Evolutionary conservation across 352 stramenopile species (phyloP).

Genomic region (Pythium sp.): DNA sequence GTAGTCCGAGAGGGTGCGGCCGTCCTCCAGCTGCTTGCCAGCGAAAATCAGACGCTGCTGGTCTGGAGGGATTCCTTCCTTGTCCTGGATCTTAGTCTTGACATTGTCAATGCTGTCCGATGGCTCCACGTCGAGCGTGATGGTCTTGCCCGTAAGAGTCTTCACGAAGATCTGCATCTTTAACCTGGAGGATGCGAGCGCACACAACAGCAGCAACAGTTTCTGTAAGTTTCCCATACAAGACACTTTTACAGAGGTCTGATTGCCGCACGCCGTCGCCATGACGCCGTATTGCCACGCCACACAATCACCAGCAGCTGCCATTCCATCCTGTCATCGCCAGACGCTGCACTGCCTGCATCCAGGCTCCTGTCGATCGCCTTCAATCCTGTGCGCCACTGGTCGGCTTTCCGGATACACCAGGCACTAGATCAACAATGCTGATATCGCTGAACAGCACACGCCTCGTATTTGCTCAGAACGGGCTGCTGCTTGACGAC

Average conservation of each 20-base stretch:
- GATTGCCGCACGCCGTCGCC: not conserved
- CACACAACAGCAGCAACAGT: slow-evolving; percentile 2
- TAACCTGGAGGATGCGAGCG: slow-evolving; percentile 21
- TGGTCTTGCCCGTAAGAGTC: slow-evolving; percentile 97
- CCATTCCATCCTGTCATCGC: not conserved
- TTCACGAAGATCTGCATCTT: slow-evolving; percentile 98
- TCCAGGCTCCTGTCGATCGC: not conserved
- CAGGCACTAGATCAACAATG: not conserved
- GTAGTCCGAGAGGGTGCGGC: slow-evolving; percentile 92
- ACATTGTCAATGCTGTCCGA: slow-evolving; percentile 99
- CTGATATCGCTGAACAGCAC: not conserved
- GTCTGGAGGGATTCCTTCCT: slow-evolving; percentile 92
- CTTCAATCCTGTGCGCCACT: not conserved
- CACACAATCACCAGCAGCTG: not conserved
- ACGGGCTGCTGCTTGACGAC: not conserved
- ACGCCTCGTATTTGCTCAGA: not conserved
- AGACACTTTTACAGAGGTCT: not conserved
- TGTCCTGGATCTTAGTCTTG: slow-evolving; percentile 95
- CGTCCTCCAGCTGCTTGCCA: slow-evolving; percentile 99
- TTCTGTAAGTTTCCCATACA: too few species aligned
- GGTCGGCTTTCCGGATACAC: not conserved
- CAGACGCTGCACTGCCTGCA: not conserved
- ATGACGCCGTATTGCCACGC: not conserved
- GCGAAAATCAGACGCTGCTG: slow-evolving; percentile 99
- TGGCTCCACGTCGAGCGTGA: slow-evolving; percentile 96